Evolutionary conservation across 2,329 filamentous ascomycete species (phyloP).

Genomic region (Diaporthe sp.): DNA sequence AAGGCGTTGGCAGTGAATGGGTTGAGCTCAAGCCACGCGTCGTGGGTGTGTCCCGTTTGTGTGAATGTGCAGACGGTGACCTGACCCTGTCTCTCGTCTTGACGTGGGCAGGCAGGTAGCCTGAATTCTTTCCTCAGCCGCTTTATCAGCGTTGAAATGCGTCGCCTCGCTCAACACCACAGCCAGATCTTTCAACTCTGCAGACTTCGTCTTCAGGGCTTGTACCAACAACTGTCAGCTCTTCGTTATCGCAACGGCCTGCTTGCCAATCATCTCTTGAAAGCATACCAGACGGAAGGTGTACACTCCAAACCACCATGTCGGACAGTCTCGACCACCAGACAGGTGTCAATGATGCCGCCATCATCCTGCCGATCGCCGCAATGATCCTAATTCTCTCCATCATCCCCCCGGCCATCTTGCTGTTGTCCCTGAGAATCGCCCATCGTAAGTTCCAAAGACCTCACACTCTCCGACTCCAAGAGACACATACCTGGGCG

Average conservation of each 20-base stretch:
- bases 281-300: background rate
- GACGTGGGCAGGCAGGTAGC: background rate
- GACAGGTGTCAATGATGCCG: background rate
- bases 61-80: no score
- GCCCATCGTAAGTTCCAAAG: background rate
- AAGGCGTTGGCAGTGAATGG: background rate
- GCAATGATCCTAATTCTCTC: background rate
- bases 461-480: background rate
- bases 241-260: background rate
- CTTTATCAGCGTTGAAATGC: background rate
- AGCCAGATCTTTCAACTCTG: no score
- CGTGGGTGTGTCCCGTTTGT: background rate
- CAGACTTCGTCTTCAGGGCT: background rate
- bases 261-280: background rate
- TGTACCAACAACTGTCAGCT: background rate
- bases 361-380: background rate
- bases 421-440: background rate
- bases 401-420: background rate
- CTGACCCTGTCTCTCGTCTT: background rate
- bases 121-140: background rate
- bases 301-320: background rate
- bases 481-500: background rate
- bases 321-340: background rate
- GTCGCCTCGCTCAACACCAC: background rate
- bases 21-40: background rate